Percentiles rank a stretch among this genome's conserved stretches.
Evolutionary conservation across 495 filamentous ascomycete genomes (phyloP).

Genomic region (Xylaria flabelliformis): DNA sequence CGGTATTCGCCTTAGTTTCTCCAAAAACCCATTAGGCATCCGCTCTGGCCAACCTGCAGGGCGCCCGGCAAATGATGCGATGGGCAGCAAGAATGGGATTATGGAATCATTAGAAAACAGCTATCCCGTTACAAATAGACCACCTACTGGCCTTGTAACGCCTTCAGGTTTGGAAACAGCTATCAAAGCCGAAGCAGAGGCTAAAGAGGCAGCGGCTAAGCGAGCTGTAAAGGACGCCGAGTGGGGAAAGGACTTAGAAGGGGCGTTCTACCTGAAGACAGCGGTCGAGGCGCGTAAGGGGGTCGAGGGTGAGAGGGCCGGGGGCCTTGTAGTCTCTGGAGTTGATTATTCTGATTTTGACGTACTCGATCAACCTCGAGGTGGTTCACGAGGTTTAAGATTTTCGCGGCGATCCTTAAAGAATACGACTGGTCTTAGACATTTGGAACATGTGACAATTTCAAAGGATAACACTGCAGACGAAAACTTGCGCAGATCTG

Average conservation of each 20-base stretch:
- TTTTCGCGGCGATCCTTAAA: no score
- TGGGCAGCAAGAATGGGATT: constrained; percentile 60
- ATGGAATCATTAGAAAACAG: constrained; percentile 56
- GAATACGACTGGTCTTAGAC: no score
- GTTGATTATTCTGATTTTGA: no score
- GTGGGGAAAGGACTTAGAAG: constrained; percentile 50
- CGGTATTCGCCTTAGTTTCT: constrained; percentile 97
- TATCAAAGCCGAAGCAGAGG: constrained; percentile 48
- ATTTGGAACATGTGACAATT: no score
- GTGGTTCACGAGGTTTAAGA: no score
- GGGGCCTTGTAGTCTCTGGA: no score
- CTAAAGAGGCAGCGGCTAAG: constrained; percentile 47
- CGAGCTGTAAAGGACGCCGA: constrained; percentile 57
- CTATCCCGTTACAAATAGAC: constrained; percentile 75
- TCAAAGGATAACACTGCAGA: no score
- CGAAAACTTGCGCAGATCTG: no score
- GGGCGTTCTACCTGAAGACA: constrained; percentile 39
- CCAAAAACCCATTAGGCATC: constrained; percentile 95
- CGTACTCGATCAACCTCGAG: no score
- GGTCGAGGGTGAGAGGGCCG: constrained; percentile 40
- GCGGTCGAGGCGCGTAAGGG: constrained; percentile 42
- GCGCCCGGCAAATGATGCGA: constrained; percentile 49
- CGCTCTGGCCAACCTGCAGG: constrained; percentile 70
- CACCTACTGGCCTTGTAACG: constrained; percentile 72
- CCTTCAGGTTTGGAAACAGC: constrained; percentile 67